Evolutionary conservation across 345 rosid genomes (phyloP).

Genomic region (Erodium maritimum): DNA sequence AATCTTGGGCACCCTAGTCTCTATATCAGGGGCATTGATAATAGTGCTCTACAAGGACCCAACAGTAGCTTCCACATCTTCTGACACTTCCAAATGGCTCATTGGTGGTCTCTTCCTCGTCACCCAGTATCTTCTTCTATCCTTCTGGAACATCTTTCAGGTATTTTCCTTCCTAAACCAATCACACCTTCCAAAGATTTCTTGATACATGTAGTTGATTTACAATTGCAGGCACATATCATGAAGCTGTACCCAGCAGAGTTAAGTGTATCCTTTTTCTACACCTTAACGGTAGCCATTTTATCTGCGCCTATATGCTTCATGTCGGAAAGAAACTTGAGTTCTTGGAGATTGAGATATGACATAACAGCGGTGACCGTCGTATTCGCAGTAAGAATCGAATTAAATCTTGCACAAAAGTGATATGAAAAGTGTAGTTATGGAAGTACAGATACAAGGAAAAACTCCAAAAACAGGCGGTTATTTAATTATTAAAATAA

Average conservation of each 20-base stretch:
- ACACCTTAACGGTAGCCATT: slow-evolving; percentile 35
- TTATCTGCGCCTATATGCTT: slow-evolving; percentile 19
- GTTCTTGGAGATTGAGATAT: slow-evolving; percentile 45
- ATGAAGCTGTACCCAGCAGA: slow-evolving; percentile 87
- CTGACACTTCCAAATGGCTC: slow-evolving; percentile 33
- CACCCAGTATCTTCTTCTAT: slow-evolving; percentile 49
- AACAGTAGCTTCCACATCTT: slow-evolving; percentile 24
- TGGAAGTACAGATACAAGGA: too few relatives aligned
- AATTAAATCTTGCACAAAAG: not conserved
- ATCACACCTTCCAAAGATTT: not conserved
- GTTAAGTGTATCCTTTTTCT: slow-evolving; percentile 56
- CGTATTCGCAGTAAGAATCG: slow-evolving; percentile 71
- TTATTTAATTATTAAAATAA: too few relatives aligned
- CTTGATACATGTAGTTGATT: too few relatives aligned
- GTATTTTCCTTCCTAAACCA: slow-evolving; percentile 5
- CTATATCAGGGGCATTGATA: slow-evolving; percentile 64
- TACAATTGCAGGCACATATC: slow-evolving; percentile 51
- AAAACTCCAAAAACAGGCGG: too few relatives aligned
- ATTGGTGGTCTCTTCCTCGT: slow-evolving; percentile 66
- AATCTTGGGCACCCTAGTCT: slow-evolving; percentile 60
- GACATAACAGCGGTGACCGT: slow-evolving; percentile 49
- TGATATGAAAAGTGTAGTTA: too few relatives aligned
- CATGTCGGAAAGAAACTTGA: slow-evolving; percentile 46
- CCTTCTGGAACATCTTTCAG: slow-evolving; percentile 85
- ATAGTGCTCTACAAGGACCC: slow-evolving; percentile 73